phyloP scores from a whole-genome alignment of 139 green algal species.

The Tetradesmus obliquus region DNA sequence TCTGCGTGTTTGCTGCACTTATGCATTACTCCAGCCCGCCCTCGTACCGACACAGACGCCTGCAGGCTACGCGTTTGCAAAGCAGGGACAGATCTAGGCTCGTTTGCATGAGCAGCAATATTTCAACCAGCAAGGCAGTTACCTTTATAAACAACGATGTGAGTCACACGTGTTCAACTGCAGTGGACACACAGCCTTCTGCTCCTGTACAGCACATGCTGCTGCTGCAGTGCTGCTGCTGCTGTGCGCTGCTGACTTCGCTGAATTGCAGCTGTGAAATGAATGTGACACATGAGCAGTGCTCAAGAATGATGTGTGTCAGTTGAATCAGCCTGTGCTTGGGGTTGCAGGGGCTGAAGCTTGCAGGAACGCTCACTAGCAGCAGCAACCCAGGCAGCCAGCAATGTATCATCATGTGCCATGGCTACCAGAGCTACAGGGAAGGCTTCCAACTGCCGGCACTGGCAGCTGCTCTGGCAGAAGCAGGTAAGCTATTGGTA shows the following conservation, averaged over 20 bases:
- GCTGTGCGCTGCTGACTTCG: not conserved
- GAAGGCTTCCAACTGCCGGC: conserved; percentile 30
- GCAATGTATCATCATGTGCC: conserved; percentile 23
- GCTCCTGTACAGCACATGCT: not conserved
- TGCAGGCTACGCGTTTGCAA: not conserved
- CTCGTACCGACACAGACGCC: not conserved
- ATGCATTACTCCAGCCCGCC: too few species aligned
- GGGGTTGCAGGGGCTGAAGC: not conserved
- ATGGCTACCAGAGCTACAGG: conserved; percentile 36
- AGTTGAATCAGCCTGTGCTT: too few species aligned
- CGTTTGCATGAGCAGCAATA: not conserved
- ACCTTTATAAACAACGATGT: not conserved
- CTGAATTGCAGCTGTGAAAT: not conserved
- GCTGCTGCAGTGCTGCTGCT: not conserved
- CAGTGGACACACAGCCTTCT: not conserved
- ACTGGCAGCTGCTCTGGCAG: not conserved
- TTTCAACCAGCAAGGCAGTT: not conserved
- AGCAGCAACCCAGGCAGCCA: not conserved
- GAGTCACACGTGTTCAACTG: not conserved
- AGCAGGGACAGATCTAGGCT: not conserved
- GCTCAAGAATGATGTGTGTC: too few species aligned
- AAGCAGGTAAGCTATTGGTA: conserved; percentile 50
- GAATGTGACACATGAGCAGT: too few species aligned
- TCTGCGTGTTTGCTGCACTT: too few species aligned
- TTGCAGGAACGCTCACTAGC: conserved; percentile 7